Base-by-base conservation (phyloP, 805 yeast genomes). In the Metschnikowia dekortorum region DNA sequence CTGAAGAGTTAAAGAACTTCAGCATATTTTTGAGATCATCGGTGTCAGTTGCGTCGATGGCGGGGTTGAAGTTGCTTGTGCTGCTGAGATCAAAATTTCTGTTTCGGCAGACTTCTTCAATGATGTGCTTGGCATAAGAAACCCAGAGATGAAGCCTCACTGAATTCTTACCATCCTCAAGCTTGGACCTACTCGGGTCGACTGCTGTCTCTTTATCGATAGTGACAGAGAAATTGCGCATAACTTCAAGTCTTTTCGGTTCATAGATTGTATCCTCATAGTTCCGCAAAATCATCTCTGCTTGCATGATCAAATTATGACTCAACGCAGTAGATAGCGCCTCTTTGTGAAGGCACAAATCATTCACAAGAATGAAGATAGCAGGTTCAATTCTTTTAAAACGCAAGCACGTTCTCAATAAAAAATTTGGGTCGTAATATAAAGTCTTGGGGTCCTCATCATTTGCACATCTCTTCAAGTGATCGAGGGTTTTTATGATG, bases 271-370 rank as follows among this genome's bases (percentile, higher is more conserved):
- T 47, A 42, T 39, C 54, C 45, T 68, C 74, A 51, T 63, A 71
- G 30, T 62, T 64, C 35, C 60, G 62, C 46, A 73, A 56, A 1
- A 73, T 70, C 53, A 61, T 64, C 39, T 69, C 73, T 0, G 69
- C 91, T 40, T 81, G 69, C 26, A 83, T 84, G 6, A 82, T 67
- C 57, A 85, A 69, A 33, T 80, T 79, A 53, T 81, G 68, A 4
- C 79, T 75, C 42, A 94, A 69, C 0, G 97, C 92, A 49, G 94
- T 64, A 44, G 75, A 75, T 34, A 91, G 81, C 0, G 98, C 97
- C 48, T 87, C 90, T 53, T 89, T 96, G 61, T 77, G 87, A 42
- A 87, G 74, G 4, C 76, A 80, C 66, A 89, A 67, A 49, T 71
- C 74, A 46, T 80, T 72, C 1, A 94, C 80, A 58, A 86, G 82